Evolutionary conservation across 164 flowering plant species (phyloP).

Genomic region (Magnolia kwangsiensis): DNA sequence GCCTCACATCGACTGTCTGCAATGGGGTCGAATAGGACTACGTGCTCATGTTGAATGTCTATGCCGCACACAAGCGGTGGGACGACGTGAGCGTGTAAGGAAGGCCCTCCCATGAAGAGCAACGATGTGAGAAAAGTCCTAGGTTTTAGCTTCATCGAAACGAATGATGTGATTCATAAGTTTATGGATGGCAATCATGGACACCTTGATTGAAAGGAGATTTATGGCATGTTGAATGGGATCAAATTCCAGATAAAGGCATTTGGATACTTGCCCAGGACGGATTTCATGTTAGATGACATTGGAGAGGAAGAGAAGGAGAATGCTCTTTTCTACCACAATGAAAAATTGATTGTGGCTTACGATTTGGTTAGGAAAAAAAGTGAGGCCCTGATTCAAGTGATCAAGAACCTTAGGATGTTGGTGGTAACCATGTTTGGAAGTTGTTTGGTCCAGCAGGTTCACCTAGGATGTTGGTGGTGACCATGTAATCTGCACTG

Average conservation of each 20-base stretch:
- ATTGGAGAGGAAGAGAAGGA: conserved; percentile 92
- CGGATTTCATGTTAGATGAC: conserved; percentile 70
- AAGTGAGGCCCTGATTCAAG: conserved; percentile 51
- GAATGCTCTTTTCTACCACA: conserved; percentile 68
- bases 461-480: no score
- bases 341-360: conserved; percentile 88
- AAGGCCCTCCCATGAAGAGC: conserved; percentile 70
- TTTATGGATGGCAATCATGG: conserved; percentile 64
- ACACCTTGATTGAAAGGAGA: conserved; percentile 50
- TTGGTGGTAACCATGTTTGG: conserved; percentile 76
- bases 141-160: conserved; percentile 75
- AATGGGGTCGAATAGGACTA: conserved; percentile 74
- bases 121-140: conserved; percentile 75
- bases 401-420: conserved; percentile 83
- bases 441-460: no score
- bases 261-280: conserved; percentile 68
- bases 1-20: conserved; percentile 62
- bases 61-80: conserved; percentile 75
- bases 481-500: no score
- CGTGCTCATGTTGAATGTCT: conserved; percentile 73
- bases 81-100: conserved; percentile 74
- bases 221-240: conserved; percentile 72
- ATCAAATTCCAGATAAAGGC: conserved; percentile 52
- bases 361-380: conserved; percentile 62
- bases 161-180: conserved; percentile 55